phyloP scores from a whole-genome alignment of 202 grass and related monocot species.

The Schoenoplectus triqueter region DNA sequence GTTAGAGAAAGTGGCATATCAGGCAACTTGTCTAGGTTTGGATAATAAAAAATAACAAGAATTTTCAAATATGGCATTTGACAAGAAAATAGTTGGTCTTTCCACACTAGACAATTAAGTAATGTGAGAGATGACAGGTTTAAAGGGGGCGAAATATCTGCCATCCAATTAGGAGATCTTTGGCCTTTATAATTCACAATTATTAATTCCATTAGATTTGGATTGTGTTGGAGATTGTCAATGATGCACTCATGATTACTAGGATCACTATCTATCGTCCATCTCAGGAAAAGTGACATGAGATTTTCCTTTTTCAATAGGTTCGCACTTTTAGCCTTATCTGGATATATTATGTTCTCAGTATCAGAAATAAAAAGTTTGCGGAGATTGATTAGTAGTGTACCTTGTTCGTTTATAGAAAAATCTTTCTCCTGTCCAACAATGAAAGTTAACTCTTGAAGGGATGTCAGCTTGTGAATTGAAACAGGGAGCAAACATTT shows the following conservation, averaged over 20 bases:
- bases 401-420: slow-evolving; percentile 44
- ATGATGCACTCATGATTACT: slow-evolving; percentile 34
- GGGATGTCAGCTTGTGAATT: slow-evolving; percentile 42
- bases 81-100: slow-evolving; percentile 44
- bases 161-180: slow-evolving; percentile 47
- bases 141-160: background rate
- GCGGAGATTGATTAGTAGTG: slow-evolving; percentile 51
- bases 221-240: slow-evolving; percentile 42
- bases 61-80: slow-evolving; percentile 39
- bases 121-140: slow-evolving; percentile 40
- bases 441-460: slow-evolving; percentile 52
- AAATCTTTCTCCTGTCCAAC: slow-evolving; percentile 32
- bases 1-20: slow-evolving; percentile 42
- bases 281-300: slow-evolving; percentile 41
- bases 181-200: slow-evolving; percentile 46
- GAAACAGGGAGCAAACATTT: background rate
- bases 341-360: slow-evolving; percentile 43
- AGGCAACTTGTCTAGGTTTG: slow-evolving; percentile 43
- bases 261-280: slow-evolving; percentile 29
- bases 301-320: slow-evolving; percentile 40
- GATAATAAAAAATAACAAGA: slow-evolving; percentile 46
- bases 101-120: slow-evolving; percentile 40
- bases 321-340: slow-evolving; percentile 40
- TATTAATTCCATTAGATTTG: slow-evolving; percentile 46
- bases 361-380: slow-evolving; percentile 34